Percentiles rank a stretch among this genome's conserved stretches.
phyloP scores from a whole-genome alignment of 2,329 filamentous ascomycete species.

The Leptodontidium sp. region DNA sequence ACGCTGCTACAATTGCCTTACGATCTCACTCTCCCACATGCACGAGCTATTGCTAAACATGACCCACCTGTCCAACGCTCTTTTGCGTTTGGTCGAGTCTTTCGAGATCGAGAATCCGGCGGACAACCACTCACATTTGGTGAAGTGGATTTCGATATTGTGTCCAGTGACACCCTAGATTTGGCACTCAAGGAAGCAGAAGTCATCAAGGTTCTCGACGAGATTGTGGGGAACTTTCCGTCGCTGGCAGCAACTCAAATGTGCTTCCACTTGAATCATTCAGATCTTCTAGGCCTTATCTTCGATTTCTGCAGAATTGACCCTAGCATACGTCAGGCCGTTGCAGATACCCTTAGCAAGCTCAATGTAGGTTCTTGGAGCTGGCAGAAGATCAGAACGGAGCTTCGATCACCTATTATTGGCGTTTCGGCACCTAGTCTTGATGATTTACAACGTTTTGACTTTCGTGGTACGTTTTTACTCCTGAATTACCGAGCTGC shows the following conservation, averaged over 20 bases:
- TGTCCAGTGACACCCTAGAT: constrained; percentile 83
- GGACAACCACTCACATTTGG: constrained; percentile 84
- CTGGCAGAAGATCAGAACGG: constrained; percentile 83
- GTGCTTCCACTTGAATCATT: constrained; percentile 92
- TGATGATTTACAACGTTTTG: constrained; percentile 88
- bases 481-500: constrained; percentile 20
- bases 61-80: constrained; percentile 74
- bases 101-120: constrained; percentile 78
- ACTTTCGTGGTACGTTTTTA: constrained; percentile 74
- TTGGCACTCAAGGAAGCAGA: constrained; percentile 91
- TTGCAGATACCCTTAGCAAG: constrained; percentile 86
- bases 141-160: constrained; percentile 95
- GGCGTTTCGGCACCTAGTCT: constrained; percentile 89
- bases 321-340: constrained; percentile 68
- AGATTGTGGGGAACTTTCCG: constrained; percentile 84
- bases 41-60: constrained; percentile 82
- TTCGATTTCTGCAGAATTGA: constrained; percentile 89
- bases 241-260: constrained; percentile 75
- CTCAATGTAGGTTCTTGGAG: constrained; percentile 82
- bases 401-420: constrained; percentile 81
- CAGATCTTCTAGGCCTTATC: constrained; percentile 84
- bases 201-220: constrained; percentile 91
- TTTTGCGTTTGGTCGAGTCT: constrained; percentile 89
- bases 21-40: constrained; percentile 89
- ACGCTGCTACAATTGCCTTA: constrained; percentile 94